Evolutionary conservation across 305 asterid genomes (phyloP), one percentile per base, ranked within the genome.

Genomic region (Andrographis paniculata): DNA sequence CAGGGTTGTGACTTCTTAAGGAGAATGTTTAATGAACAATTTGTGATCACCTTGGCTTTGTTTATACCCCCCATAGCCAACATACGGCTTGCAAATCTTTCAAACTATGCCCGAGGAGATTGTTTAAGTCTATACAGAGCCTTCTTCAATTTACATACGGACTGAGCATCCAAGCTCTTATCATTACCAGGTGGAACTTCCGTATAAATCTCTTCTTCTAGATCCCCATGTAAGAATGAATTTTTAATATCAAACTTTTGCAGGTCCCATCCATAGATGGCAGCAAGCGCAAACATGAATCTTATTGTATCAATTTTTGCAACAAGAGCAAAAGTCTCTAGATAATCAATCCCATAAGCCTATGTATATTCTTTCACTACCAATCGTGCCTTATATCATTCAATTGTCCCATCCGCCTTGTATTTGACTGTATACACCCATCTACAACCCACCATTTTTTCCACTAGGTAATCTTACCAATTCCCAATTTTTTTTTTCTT

Each of bases 161-260:
- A n/a, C 3, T 31, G 13, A 0, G 2, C 10, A 1, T 6, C 27
- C 10, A 27, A n/a, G 4, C 14, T 45, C 13, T 10, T 14, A 6
- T 13, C 13, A 22, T 8, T 21, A 5, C 37, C 18, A 7, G 17
- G 50, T 22, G 36, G 19, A n/a, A n/a, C 1, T 1, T 30, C 27
- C 53, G 31, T 33, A 9, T 31, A 33, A 0, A 49, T 14, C n/a
- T 49, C 30, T 31, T 30, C 53, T 15, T 30, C 53, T 14, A 48
- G 28, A 0, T 48, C 53, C 0, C 28, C 41, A 30, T 48, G 42
- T 6, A 48, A 12, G 15, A 30, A 30, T 11, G 28, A 17, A n/a
- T n/a, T n/a, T n/a, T n/a, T n/a, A n/a, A n/a, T n/a, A n/a, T n/a
- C n/a, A n/a, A n/a, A n/a, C 9, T 22, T 7, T 0, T 48, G 19